Evolutionary conservation across 768 basidiomycete species (phyloP), one percentile per base, ranked within the genome.

Genomic region (Boletus fagicola): DNA sequence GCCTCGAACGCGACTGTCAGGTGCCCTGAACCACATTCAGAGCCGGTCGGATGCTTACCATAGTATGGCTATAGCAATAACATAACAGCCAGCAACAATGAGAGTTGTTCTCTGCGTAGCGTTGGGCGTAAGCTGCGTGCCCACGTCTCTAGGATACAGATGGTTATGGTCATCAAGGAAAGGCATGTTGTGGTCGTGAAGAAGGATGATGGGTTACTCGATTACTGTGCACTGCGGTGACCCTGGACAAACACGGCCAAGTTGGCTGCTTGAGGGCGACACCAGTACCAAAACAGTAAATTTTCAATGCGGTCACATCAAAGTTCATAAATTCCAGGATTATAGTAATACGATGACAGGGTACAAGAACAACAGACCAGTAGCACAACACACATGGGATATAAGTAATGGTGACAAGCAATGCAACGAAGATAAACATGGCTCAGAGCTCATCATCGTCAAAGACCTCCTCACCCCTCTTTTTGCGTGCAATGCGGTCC

Each of bases 401-500:
- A 69, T 40, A 64, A 51, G 46, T 57, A 59, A 44, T 26, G 42
- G 45, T 22, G 40, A 53, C 44, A 48, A 40, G 26, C 48, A 26
- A 58, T 60, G 24, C 13, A 46, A 46, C 31, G 46, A 52, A 51
- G 58, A 61, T 46, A 58, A 31, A 55, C 53, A 57, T 4, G 35
- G 50, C 57, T 76, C 68, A 80, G 35, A 76, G 64, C 55, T 78
- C 77, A 65, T 90, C 87, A 63, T 87, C 87, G 52, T 80, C 82
- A 10, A 18, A 18, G 65, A 83, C 72, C 30, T 92, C 91, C 77
- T 90, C 88, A 65, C 92, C 93, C 61, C 84, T 81, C 83, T 95
- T 95, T 72, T 84, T 87, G 74, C 88, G 80, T 64, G 89, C 92
- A 74, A 96, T 91, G 56, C 95, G 91, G 62, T 94, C 94, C 86